phyloP scores from a whole-genome alignment of 2,329 filamentous ascomycete species.

The Colletotrichum tropicicola region DNA sequence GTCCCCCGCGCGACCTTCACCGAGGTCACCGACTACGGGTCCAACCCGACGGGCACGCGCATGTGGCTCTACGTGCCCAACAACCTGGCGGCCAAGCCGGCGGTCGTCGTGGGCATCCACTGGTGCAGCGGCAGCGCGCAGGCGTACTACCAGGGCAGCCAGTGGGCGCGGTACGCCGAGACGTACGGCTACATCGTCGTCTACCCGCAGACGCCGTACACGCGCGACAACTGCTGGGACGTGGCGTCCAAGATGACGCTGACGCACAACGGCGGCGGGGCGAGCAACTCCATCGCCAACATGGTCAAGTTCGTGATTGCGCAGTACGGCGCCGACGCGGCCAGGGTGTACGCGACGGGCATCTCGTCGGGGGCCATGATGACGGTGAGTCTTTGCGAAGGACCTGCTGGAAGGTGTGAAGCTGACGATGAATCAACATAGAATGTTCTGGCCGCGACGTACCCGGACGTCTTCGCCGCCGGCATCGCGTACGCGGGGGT shows the following conservation, averaged over 20 bases:
- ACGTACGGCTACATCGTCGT: slow-evolving; percentile 63
- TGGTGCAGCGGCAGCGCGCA: slow-evolving; percentile 64
- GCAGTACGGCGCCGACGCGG: slow-evolving; percentile 56
- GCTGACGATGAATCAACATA: slow-evolving; percentile 2
- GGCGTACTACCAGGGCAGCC: slow-evolving; percentile 57
- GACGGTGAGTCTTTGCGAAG: slow-evolving; percentile 40
- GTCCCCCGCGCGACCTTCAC: slow-evolving; percentile 30
- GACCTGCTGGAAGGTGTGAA: not conserved
- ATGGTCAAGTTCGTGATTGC: slow-evolving; percentile 61
- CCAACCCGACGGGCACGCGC: slow-evolving; percentile 28
- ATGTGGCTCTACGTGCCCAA: slow-evolving; percentile 45
- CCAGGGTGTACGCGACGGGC: slow-evolving; percentile 59
- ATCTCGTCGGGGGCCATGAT: slow-evolving; percentile 62
- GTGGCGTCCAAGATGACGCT: slow-evolving; percentile 61
- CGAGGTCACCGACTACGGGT: slow-evolving; percentile 29
- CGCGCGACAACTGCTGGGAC: slow-evolving; percentile 62
- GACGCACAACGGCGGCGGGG: slow-evolving; percentile 59
- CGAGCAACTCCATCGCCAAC: slow-evolving; percentile 60
- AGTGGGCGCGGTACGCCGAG: slow-evolving; percentile 63
- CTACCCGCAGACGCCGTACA: slow-evolving; percentile 52
- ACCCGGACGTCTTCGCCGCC: slow-evolving; percentile 63
- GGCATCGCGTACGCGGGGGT: slow-evolving; percentile 62
- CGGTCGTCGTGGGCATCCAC: slow-evolving; percentile 64
- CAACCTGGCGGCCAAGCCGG: slow-evolving; percentile 50
- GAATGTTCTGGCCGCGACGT: slow-evolving; percentile 61